A percentile compares a stretch with the other conserved stretches of the same genome.
Conservation (phyloP, 306 rosid species). For the Astragalus glycyphyllos region DNA sequence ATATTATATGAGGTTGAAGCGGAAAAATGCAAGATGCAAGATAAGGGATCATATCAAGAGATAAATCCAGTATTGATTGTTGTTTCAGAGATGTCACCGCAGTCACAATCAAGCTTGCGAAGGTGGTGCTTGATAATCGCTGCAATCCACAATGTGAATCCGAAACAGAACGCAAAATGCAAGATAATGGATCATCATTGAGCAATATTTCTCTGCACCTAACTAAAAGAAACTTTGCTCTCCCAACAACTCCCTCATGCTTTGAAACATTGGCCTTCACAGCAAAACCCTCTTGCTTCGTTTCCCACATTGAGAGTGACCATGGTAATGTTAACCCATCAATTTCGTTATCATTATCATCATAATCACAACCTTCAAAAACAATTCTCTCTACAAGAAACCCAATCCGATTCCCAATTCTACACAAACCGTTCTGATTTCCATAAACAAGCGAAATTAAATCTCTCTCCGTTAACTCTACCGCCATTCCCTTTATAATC, state of each 20-base stretch:
- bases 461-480: conserved; percentile 57
- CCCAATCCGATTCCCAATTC: conserved; percentile 52
- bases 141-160: conserved; percentile 26
- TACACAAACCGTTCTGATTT: conserved; percentile 40
- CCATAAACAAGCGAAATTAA: too few relatives aligned
- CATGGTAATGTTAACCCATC: conserved; percentile 40
- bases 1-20: too few relatives aligned
- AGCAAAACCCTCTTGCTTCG: conserved; percentile 67
- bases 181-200: conserved; percentile 61
- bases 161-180: conserved; percentile 35
- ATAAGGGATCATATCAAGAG: too few relatives aligned
- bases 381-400: conserved; percentile 54
- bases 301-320: conserved; percentile 54
- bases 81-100: too few relatives aligned
- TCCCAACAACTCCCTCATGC: conserved; percentile 41
- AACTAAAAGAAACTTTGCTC: conserved; percentile 55
- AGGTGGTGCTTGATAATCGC: too few relatives aligned
- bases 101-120: too few relatives aligned
- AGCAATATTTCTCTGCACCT: conserved; percentile 61
- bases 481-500: conserved; percentile 49
- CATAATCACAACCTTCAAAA: conserved; percentile 40
- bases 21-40: too few relatives aligned
- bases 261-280: conserved; percentile 40
- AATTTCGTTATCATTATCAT: conserved; percentile 31
- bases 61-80: too few relatives aligned